Percentiles rank a stretch among this genome's conserved stretches.
These are phyloP conservation scores for Penicillium brasilianum DNA, from an alignment of 2,329 filamentous ascomycete genomes.

Conservation along the genomic window DNA sequence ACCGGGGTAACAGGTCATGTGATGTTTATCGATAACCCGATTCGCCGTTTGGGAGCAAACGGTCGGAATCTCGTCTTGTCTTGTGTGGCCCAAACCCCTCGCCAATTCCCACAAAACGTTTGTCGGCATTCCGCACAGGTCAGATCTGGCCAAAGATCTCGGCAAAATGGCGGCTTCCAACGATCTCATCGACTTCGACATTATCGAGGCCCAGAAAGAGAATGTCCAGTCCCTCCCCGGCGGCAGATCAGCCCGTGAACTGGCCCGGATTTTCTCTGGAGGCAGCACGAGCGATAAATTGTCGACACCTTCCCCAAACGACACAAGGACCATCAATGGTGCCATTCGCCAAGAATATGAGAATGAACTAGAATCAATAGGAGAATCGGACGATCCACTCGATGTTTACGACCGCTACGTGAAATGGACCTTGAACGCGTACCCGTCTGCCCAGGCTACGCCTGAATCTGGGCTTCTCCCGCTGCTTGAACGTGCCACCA, in stretches of 20 bases:
- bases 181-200: slow-evolving; percentile 70
- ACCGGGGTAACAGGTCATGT: slow-evolving; percentile 37
- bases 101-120: slow-evolving; percentile 4
- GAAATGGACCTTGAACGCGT: slow-evolving; percentile 93
- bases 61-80: neutral
- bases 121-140: slow-evolving; percentile 10
- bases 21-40: slow-evolving; percentile 47
- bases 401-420: slow-evolving; percentile 97
- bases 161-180: slow-evolving; percentile 48
- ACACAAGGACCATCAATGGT: slow-evolving; percentile 78
- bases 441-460: slow-evolving; percentile 91
- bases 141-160: slow-evolving; percentile 54
- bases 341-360: slow-evolving; percentile 83
- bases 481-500: slow-evolving; percentile 90
- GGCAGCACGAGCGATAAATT: slow-evolving; percentile 56
- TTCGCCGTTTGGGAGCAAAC: slow-evolving; percentile 18
- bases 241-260: slow-evolving; percentile 84
- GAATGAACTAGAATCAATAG: slow-evolving; percentile 74
- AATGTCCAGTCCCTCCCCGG: slow-evolving; percentile 94
- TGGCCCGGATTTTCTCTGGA: slow-evolving; percentile 72
- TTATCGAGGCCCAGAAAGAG: slow-evolving; percentile 96
- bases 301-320: slow-evolving; percentile 68
- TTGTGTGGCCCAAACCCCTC: slow-evolving; percentile 15
- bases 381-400: slow-evolving; percentile 91
- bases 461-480: slow-evolving; percentile 87